Conservation (phyloP, 148 eudicot species). For the Camellia lanceoleosa region DNA sequence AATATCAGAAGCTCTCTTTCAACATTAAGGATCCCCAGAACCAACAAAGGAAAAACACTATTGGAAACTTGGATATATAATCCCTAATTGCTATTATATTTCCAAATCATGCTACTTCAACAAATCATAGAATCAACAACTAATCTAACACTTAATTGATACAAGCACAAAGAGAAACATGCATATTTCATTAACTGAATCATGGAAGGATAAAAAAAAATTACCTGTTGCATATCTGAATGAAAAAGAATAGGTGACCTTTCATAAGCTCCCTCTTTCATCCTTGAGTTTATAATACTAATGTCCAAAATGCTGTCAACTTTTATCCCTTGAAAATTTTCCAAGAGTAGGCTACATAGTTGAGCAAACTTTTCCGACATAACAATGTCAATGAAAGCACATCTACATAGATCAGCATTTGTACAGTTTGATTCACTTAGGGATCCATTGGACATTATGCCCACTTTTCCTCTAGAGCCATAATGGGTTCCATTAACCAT, state of each 20-base stretch:
- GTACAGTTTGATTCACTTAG: conserved; percentile 31
- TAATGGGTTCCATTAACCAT: conserved; percentile 25
- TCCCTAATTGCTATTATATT: neutral
- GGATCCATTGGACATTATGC: conserved; percentile 40
- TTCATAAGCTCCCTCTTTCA: conserved; percentile 77
- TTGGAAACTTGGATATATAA: neutral
- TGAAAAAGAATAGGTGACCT: conserved; percentile 53
- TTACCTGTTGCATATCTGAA: conserved; percentile 79
- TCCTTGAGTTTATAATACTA: conserved; percentile 43
- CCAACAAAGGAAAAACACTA: neutral
- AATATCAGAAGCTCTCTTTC: neutral
- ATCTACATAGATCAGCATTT: conserved; percentile 46
- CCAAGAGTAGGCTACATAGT: conserved; percentile 51
- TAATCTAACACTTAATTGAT: neutral
- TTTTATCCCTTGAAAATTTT: conserved; percentile 65
- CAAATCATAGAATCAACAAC: neutral
- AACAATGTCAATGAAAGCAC: conserved; percentile 49
- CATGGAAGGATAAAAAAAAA: neutral
- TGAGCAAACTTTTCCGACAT: conserved; percentile 68
- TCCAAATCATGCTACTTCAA: neutral
- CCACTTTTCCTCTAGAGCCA: conserved; percentile 29
- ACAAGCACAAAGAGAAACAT: conserved; percentile 1
- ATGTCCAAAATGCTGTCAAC: conserved; percentile 55
- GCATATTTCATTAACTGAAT: neutral
- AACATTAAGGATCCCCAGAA: neutral